Evolutionary conservation across 2,329 filamentous ascomycete genomes (phyloP).

Genomic region (Paraphaeosphaeria minitans): DNA sequence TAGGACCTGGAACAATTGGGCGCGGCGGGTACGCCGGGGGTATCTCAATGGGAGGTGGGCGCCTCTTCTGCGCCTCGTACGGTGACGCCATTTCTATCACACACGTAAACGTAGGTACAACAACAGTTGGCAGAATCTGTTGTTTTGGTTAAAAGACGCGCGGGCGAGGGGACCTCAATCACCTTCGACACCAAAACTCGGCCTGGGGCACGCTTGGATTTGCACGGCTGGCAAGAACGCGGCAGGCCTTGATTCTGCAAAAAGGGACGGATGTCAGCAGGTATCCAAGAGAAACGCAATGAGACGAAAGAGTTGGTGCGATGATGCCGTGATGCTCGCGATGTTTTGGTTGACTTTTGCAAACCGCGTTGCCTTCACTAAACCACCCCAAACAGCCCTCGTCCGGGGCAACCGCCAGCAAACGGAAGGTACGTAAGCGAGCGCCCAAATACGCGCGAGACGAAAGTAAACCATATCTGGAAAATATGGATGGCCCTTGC

Average conservation of each 20-base stretch:
- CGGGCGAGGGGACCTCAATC: not conserved
- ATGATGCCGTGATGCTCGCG: not conserved
- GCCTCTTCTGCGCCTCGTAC: slow-evolving; percentile 26
- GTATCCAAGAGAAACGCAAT: not conserved
- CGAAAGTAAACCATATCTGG: not conserved
- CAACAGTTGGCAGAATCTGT: not conserved
- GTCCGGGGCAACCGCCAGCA: slow-evolving; percentile 4
- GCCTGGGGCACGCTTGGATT: not conserved
- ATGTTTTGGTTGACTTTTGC: not conserved
- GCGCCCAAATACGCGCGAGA: not conserved
- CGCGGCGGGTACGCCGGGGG: slow-evolving; percentile 19
- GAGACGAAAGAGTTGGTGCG: not conserved
- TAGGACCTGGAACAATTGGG: slow-evolving; percentile 18
- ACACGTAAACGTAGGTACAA: not conserved
- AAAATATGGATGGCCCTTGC: not conserved
- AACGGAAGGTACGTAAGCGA: slow-evolving; percentile 1
- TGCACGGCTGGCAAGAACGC: not conserved
- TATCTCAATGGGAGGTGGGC: slow-evolving; percentile 33
- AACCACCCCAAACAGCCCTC: not conserved
- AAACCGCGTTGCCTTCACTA: not conserved
- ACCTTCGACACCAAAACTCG: not conserved
- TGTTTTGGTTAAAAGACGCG: not conserved
- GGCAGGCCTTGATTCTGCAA: not conserved
- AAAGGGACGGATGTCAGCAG: not conserved
- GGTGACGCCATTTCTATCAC: slow-evolving; percentile 22